Evolutionary conservation across 2,329 filamentous ascomycete genomes (phyloP).

Genomic region (Trichophaea hybrida): DNA sequence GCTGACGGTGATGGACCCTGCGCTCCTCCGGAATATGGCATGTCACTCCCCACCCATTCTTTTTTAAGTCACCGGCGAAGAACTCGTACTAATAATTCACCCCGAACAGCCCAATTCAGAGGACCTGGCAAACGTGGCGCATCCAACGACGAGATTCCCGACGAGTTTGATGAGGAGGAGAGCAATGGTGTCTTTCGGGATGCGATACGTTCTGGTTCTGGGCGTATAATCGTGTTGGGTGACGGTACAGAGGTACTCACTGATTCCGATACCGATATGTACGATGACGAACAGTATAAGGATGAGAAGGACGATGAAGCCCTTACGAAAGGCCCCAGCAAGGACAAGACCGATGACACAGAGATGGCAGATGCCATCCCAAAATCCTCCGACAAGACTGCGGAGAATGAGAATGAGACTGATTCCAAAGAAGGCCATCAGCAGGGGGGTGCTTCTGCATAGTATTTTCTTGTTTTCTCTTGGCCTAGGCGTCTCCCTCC

Average conservation of each 20-base stretch:
- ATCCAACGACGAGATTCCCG: slow-evolving; percentile 63
- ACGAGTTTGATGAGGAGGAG: slow-evolving; percentile 37
- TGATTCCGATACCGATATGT: slow-evolving; percentile 81
- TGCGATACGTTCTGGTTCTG: slow-evolving; percentile 29
- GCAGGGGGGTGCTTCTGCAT: background rate
- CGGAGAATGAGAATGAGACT: slow-evolving; percentile 24
- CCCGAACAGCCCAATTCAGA: slow-evolving; percentile 61
- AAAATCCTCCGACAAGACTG: slow-evolving; percentile 17
- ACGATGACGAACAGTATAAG: slow-evolving; percentile 77
- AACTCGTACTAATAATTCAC: background rate
- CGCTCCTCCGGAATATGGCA: slow-evolving; percentile 98
- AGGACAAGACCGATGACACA: slow-evolving; percentile 16
- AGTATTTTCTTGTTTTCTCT: background rate
- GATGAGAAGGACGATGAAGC: slow-evolving; percentile 37
- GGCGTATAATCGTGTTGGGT: slow-evolving; percentile 84
- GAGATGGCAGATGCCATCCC: slow-evolving; percentile 1
- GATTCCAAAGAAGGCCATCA: background rate
- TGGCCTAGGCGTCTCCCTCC: background rate
- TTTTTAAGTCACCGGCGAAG: background rate
- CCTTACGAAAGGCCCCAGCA: slow-evolving; percentile 26
- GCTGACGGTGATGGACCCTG: slow-evolving; percentile 94
- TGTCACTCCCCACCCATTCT: slow-evolving; percentile 38
- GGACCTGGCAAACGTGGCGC: slow-evolving; percentile 49
- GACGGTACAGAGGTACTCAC: slow-evolving; percentile 88
- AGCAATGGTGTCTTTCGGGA: slow-evolving; percentile 29